A percentile compares a stretch with the other conserved stretches of the same genome.
These are phyloP conservation scores for Elaeis oleifera DNA, from an alignment of 202 grass and related monocot genomes.

Conservation along the genomic window DNA sequence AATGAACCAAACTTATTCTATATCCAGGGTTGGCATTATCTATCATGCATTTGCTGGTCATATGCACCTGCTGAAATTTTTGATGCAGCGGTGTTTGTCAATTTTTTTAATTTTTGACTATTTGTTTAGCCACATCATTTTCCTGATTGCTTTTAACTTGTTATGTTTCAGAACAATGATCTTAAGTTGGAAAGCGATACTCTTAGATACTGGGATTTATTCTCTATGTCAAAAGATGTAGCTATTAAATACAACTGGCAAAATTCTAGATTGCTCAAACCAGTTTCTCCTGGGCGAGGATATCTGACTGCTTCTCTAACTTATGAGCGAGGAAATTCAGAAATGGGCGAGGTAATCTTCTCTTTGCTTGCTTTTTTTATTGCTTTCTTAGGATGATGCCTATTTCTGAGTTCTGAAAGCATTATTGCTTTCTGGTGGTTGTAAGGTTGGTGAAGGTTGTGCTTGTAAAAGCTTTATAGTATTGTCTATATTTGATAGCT, in stretches of 20 bases:
- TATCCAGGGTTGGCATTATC: no score
- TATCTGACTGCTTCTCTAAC: slow-evolving; percentile 50
- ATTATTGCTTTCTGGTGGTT: no score
- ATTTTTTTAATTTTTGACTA: background rate
- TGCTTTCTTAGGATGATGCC: background rate
- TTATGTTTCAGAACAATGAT: slow-evolving; percentile 57
- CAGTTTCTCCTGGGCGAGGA: slow-evolving; percentile 66
- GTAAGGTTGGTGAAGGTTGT: background rate
- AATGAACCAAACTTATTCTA: no score
- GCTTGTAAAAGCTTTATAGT: background rate
- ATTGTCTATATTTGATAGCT: slow-evolving; percentile 13
- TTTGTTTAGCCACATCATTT: slow-evolving; percentile 19
- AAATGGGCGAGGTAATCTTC: slow-evolving; percentile 49
- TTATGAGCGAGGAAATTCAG: slow-evolving; percentile 44
- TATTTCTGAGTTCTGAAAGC: no score
- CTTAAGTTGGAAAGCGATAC: slow-evolving; percentile 70
- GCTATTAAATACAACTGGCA: slow-evolving; percentile 27
- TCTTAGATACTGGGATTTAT: slow-evolving; percentile 66
- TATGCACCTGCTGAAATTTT: no score
- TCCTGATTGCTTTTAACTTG: slow-evolving; percentile 24
- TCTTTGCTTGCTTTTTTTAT: slow-evolving; percentile 5
- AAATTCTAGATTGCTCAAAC: slow-evolving; percentile 66
- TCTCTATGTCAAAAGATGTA: slow-evolving; percentile 28
- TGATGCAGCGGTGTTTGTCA: no score
- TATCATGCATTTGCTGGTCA: no score